phyloP scores from a whole-genome alignment of 2,329 filamentous ascomycete species.

The Tricladium varicosporioides region DNA sequence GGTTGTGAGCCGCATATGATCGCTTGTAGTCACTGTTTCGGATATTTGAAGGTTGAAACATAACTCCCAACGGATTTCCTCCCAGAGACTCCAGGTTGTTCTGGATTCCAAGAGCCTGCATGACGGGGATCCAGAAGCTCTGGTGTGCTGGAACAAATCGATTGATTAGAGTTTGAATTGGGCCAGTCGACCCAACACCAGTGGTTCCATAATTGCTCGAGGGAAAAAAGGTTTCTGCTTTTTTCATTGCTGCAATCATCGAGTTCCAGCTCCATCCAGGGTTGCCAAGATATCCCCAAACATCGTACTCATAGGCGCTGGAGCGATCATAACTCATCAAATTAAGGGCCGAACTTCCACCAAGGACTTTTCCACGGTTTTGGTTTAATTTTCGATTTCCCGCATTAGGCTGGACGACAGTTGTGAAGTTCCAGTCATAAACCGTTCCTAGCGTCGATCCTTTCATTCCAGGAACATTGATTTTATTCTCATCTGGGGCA shows the following conservation, averaged over 20 bases:
- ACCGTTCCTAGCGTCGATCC: slow-evolving; percentile 35
- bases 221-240: slow-evolving; percentile 16
- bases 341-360: slow-evolving; percentile 38
- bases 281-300: slow-evolving; percentile 43
- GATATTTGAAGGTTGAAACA: slow-evolving; percentile 49
- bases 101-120: slow-evolving; percentile 44
- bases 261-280: slow-evolving; percentile 42
- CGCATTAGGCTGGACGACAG: slow-evolving; percentile 36
- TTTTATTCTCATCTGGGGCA: slow-evolving; percentile 35
- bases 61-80: slow-evolving; percentile 50
- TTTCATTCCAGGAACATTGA: slow-evolving; percentile 39
- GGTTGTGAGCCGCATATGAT: slow-evolving; percentile 48
- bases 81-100: slow-evolving; percentile 45
- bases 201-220: slow-evolving; percentile 19
- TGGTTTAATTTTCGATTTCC: slow-evolving; percentile 15
- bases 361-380: slow-evolving; percentile 27
- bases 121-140: slow-evolving; percentile 42
- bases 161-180: slow-evolving; percentile 40
- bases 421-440: slow-evolving; percentile 42
- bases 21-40: slow-evolving; percentile 45
- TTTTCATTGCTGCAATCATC: slow-evolving; percentile 29
- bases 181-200: slow-evolving; percentile 38
- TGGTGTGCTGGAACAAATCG: slow-evolving; percentile 43
- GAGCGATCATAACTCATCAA: slow-evolving; percentile 26
- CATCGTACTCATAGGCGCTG: slow-evolving; percentile 32